Evolutionary conservation across 169 alveolate genomes (phyloP).

Genomic region (Eimeria zaria): DNA sequence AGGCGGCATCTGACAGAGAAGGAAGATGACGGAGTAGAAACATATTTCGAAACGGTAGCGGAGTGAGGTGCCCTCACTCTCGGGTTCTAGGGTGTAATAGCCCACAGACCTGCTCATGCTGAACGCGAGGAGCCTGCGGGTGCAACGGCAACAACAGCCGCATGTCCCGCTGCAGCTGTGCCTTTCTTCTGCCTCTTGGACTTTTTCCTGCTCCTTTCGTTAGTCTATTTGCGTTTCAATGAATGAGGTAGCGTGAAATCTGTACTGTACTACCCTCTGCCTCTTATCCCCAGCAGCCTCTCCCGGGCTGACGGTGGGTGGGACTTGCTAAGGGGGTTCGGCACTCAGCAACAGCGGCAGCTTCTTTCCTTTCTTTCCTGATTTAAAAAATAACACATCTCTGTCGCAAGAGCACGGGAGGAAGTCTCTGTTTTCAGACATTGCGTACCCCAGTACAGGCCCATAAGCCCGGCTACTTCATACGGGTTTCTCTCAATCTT

Average conservation of each 20-base stretch:
- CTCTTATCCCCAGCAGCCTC: constrained; percentile 2
- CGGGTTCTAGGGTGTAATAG: constrained; percentile 35
- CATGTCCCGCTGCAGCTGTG: constrained; percentile 15
- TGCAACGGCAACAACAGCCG: constrained; percentile 20
- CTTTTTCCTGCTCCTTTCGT: background rate
- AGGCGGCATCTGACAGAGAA: background rate
- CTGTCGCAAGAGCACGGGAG: background rate
- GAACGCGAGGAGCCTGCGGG: constrained; percentile 25
- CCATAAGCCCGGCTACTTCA: background rate
- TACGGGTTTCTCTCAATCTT: background rate
- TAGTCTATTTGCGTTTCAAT: background rate
- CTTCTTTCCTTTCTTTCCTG: background rate
- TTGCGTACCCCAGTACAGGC: background rate
- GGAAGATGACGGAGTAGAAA: constrained; percentile 19
- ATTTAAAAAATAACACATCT: background rate
- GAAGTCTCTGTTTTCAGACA: background rate
- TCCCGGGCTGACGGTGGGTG: constrained; percentile 6
- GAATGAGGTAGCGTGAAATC: background rate
- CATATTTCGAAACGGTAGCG: background rate
- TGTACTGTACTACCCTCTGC: background rate
- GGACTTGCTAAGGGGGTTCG: constrained; percentile 6
- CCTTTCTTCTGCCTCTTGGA: constrained; percentile 9
- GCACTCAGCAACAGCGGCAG: background rate
- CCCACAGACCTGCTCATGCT: constrained; percentile 41
- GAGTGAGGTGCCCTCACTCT: constrained; percentile 3